Base-by-base conservation (phyloP, 441 rosid species). In the Cnidoscolus chayamansa region DNA sequence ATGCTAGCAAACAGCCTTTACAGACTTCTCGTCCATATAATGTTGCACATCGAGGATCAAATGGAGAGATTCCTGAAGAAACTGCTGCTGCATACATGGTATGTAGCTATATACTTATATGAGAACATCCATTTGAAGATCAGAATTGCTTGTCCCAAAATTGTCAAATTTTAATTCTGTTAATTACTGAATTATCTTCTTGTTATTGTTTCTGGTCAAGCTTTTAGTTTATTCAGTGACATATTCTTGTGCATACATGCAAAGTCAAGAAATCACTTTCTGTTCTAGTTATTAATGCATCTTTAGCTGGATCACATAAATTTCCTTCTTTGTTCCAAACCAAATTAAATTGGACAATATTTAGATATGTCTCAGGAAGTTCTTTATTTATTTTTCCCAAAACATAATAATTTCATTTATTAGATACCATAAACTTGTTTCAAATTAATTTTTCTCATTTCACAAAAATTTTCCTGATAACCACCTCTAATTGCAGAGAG, bases 61-160 rank as follows among this genome's bases (percentile, higher is more conserved):
- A 91, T 73, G 97, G 98, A 69, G 98, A 91, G 82, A 50, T 93
- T 66, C 98, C 99, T 12, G 98, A 95, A 87, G 99, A 88, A 88
- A 93, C 97, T 70, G 88, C 90, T 76, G 88, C 90, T 75, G 90
- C 98, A 20, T 95, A 91, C 79, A 70, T 81, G 97, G 97, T 93
- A 78, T 72, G 7, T 40, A 40, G 6, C 45, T 40, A 40, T 40
- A 64, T 76, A 9, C 68, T 57, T 53, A 50, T 3, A 65, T 40
- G 25, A 66, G 37, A 43, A 10, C 31, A 56, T 10, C 49, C 19
- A 25, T 43, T 25, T 17, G 35, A 32, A 35, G 40, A 35, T 35
- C 40, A 35, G 40, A 35, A 4, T 2, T 35, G 3, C 40, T 2
- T 35, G 40, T 25, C 25, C 25, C 25, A 25, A 25, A 25, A 25